A percentile compares a stretch with the other conserved stretches of the same genome.
phyloP scores from a whole-genome alignment of 2,329 filamentous ascomycete species.

The Fusarium penzigii region DNA sequence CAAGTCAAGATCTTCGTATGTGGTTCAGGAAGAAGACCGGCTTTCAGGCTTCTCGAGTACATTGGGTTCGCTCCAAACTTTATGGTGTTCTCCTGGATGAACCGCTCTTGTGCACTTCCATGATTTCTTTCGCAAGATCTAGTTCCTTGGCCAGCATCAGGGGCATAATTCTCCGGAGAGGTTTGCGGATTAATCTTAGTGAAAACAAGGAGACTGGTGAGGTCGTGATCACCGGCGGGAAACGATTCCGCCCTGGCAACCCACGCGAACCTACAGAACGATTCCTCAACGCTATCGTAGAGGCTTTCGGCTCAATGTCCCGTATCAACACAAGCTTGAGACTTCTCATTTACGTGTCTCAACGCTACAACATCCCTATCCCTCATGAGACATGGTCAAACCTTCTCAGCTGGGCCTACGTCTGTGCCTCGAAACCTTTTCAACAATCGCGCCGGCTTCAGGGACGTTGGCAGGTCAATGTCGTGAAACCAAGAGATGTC shows the following conservation, averaged over 20 bases:
- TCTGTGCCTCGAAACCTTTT: constrained; percentile 47
- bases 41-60: constrained; percentile 28
- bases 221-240: constrained; percentile 35
- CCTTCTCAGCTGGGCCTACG: constrained; percentile 67
- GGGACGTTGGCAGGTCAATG: constrained; percentile 28
- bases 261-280: constrained; percentile 58
- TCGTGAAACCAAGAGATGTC: constrained; percentile 46
- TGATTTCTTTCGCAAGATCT: constrained; percentile 45
- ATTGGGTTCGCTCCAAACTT: constrained; percentile 27
- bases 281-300: constrained; percentile 67
- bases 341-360: constrained; percentile 63
- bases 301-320: constrained; percentile 67
- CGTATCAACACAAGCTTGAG: constrained; percentile 59
- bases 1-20: constrained; percentile 29
- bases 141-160: constrained; percentile 37
- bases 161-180: constrained; percentile 33
- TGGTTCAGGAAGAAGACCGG: constrained; percentile 28
- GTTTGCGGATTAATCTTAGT: constrained; percentile 32
- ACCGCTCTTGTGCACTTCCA: constrained; percentile 40
- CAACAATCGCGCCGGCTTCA: constrained; percentile 39
- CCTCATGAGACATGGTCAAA: constrained; percentile 62
- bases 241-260: constrained; percentile 46
- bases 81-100: constrained; percentile 38
- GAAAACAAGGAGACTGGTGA: constrained; percentile 20
- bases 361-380: constrained; percentile 59